phyloP scores from a whole-genome alignment of 2,329 filamentous ascomycete species.

The Cladosporium sp. region DNA sequence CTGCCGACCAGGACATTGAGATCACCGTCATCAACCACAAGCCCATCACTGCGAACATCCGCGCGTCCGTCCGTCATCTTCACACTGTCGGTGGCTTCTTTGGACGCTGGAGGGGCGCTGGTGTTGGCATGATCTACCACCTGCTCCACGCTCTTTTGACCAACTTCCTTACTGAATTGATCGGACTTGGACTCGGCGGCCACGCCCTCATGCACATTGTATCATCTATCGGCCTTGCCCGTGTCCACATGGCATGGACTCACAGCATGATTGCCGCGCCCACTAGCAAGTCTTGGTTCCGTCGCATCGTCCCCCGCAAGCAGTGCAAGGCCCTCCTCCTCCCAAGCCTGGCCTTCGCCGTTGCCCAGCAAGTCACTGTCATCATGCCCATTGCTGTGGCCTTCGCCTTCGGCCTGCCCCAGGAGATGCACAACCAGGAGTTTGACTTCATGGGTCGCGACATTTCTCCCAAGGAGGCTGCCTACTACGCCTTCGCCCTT shows the following conservation, averaged over 20 bases:
- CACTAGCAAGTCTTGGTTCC: constrained; percentile 61
- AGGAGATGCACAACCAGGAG: constrained; percentile 32
- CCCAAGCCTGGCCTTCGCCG: constrained; percentile 65
- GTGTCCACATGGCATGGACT: constrained; percentile 75
- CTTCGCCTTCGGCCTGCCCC: constrained; percentile 49
- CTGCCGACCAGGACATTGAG: constrained; percentile 37
- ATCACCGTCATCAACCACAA: constrained; percentile 51
- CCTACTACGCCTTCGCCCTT: constrained; percentile 42
- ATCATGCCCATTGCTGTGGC: constrained; percentile 51
- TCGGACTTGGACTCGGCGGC: constrained; percentile 48
- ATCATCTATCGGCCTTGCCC: constrained; percentile 62
- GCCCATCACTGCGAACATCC: constrained; percentile 63
- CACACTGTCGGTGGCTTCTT: constrained; percentile 41
- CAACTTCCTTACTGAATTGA: constrained; percentile 35
- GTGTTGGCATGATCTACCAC: constrained; percentile 38
- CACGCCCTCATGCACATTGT: constrained; percentile 55
- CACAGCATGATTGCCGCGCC: constrained; percentile 79
- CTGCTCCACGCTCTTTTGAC: constrained; percentile 29
- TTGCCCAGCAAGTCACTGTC: constrained; percentile 53
- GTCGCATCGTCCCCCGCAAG: constrained; percentile 66
- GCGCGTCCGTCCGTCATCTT: constrained; percentile 61
- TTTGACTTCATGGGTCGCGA: constrained; percentile 16
- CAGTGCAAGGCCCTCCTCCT: constrained; percentile 68
- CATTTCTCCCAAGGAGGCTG: constrained; percentile 28
- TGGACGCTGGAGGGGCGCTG: constrained; percentile 39